These are phyloP conservation scores for Rosa lucieae DNA, from an alignment of 306 rosid species.

Conservation along the genomic window DNA sequence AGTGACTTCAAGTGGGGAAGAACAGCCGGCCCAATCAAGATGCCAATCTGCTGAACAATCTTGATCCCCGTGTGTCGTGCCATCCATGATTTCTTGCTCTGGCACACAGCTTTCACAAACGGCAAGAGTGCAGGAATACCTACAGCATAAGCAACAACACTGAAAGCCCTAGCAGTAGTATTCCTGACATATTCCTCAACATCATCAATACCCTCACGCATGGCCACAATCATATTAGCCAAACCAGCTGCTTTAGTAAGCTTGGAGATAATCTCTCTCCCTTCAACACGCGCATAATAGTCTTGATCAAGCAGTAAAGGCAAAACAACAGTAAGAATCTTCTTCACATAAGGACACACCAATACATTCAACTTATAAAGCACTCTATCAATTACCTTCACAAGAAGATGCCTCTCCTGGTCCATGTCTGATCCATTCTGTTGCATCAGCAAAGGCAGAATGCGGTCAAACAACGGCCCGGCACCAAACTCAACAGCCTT, in stretches of 20 bases:
- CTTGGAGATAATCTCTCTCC: constrained; percentile 87
- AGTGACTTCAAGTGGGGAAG: constrained; percentile 85
- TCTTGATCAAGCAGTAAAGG: constrained; percentile 89
- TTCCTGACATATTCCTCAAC: constrained; percentile 89
- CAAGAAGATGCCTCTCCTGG: constrained; percentile 78
- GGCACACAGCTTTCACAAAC: constrained; percentile 90
- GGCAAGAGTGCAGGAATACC: constrained; percentile 92
- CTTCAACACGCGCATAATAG: constrained; percentile 93
- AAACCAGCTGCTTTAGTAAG: constrained; percentile 95
- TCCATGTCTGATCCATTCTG: constrained; percentile 37
- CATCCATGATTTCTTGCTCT: constrained; percentile 95
- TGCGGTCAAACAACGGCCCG: constrained; percentile 68
- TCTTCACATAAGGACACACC: constrained; percentile 88
- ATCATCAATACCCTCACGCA: constrained; percentile 95
- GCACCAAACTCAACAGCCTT: constrained; percentile 76
- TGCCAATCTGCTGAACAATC: constrained; percentile 97
- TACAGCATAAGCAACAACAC: constrained; percentile 91
- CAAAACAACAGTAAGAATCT: constrained; percentile 89
- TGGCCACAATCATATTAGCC: constrained; percentile 96
- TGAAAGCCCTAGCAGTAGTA: constrained; percentile 91
- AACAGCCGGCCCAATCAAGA: constrained; percentile 89
- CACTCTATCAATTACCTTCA: constrained; percentile 79
- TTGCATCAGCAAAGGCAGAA: constrained; percentile 71
- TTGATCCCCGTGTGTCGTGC: constrained; percentile 94
- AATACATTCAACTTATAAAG: constrained; percentile 86